Evolutionary conservation across 1,139 yeast genomes (phyloP).

Genomic region (Entelexis sorbosivorans): DNA sequence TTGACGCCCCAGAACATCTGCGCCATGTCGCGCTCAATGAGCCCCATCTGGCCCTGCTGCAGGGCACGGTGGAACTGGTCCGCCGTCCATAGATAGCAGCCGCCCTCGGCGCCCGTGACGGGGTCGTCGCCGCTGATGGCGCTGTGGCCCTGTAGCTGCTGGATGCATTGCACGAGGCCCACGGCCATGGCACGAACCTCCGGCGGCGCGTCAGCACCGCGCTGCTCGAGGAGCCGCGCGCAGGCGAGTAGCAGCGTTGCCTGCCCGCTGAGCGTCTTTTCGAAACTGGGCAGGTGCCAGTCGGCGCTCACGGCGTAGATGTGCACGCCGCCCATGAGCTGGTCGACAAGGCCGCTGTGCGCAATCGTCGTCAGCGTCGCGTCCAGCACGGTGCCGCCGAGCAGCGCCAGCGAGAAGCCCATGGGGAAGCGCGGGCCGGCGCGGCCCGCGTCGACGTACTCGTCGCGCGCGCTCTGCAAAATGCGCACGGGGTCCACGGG

Average conservation of each 20-base stretch:
- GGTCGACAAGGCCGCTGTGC: constrained; percentile 34
- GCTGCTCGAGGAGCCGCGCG: constrained; percentile 22
- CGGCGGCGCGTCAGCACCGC: constrained; percentile 5
- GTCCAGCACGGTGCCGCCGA: constrained; percentile 23
- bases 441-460: constrained; percentile 6
- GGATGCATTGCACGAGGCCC: constrained; percentile 1
- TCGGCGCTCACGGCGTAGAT: constrained; percentile 34
- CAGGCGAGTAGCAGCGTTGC: constrained; percentile 31
- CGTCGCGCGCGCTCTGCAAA: constrained; percentile 8
- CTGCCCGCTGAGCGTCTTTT: constrained; percentile 34
- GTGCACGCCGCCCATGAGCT: constrained; percentile 33
- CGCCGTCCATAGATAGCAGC: constrained; percentile 31
- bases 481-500: not conserved
- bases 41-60: constrained; percentile 17
- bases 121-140: constrained; percentile 26
- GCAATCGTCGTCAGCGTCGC: constrained; percentile 29
- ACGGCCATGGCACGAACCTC: constrained; percentile 26
- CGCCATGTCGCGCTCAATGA: constrained; percentile 30
- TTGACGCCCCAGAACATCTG: constrained; percentile 32
- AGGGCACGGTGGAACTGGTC: constrained; percentile 30
- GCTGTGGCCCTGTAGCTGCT: not conserved
- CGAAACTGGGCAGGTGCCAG: constrained; percentile 36
- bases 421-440: constrained; percentile 33
- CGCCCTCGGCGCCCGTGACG: constrained; percentile 14
- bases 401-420: constrained; percentile 27